phyloP scores from a whole-genome alignment of 225 moss, liverwort and hornwort genomes.

The Anthoceros angustus region DNA sequence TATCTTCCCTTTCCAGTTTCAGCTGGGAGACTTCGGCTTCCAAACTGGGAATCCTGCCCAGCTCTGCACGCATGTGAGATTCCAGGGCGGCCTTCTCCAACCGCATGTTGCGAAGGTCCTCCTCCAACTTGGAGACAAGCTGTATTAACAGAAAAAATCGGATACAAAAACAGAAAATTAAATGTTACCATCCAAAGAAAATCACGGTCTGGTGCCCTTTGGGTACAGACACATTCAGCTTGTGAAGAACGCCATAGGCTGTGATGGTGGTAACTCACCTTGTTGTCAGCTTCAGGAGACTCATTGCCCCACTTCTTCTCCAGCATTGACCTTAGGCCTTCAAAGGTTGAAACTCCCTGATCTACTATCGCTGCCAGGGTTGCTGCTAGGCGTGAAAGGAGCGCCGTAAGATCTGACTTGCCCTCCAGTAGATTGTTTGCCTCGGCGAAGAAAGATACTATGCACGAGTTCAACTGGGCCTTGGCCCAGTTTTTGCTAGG shows the following conservation, averaged over 20 bases:
- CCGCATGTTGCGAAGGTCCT: slow-evolving; percentile 23
- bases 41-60: slow-evolving; percentile 17
- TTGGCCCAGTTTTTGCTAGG: slow-evolving; percentile 42
- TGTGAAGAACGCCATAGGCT: background rate
- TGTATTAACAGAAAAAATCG: background rate
- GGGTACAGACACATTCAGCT: too few species aligned
- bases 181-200: too few species aligned
- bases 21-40: slow-evolving; percentile 36
- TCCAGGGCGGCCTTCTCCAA: slow-evolving; percentile 20
- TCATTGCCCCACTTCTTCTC: slow-evolving; percentile 8
- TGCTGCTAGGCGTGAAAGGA: slow-evolving; percentile 39
- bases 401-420: slow-evolving; percentile 39
- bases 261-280: slow-evolving; percentile 14
- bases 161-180: background rate
- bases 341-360: too few species aligned
- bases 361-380: slow-evolving; percentile 35
- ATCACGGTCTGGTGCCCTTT: too few species aligned
- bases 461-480: slow-evolving; percentile 19
- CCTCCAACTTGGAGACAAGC: slow-evolving; percentile 10
- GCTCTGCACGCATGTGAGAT: slow-evolving; percentile 13
- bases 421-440: slow-evolving; percentile 49
- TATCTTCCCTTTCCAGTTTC: slow-evolving; percentile 28
- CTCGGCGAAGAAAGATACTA: slow-evolving; percentile 32
- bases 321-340: slow-evolving; percentile 9
- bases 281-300: slow-evolving; percentile 11